Evolutionary conservation across 2,329 filamentous ascomycete species (phyloP), one percentile per base, ranked within the genome.

Genomic region (Aspergillus pseudonomiae): DNA sequence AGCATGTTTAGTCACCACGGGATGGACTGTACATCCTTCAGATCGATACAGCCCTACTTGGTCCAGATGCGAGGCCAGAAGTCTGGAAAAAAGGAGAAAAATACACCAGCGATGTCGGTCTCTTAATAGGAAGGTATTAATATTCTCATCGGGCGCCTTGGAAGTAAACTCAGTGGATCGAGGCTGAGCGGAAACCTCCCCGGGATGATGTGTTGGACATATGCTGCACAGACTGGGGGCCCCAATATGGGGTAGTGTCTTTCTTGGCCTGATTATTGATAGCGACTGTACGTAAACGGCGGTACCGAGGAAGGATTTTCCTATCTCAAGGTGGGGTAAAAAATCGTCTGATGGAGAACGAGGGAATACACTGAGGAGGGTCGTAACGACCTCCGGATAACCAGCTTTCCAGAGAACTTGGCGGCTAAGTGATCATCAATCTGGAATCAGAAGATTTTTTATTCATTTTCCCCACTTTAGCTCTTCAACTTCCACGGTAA

Each of bases 311-410:
- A 54, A 50, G 50, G 57, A 60, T 60, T 56, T 36, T 52, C 46
- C 60, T 63, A 63, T 63, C 61, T 56, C 57, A 63, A 36, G 39
- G 61, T 63, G 61, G 61, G 61, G 61, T 59, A 52, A 39, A n/a
- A 11, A 30, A n/a, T 59, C 45, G 57, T 24, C 45, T 59, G 41
- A 59, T 59, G 46, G 36, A 46, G 19, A 28, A 28, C 32, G 45
- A 52, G 24, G n/a, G n/a, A 52, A 36, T 34, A 36, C 43, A 50
- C 45, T 46, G 12, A 11, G 19, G 50, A 26, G 45, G 45, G n/a
- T 26, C 4, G 54, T 56, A 54, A 53, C 46, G 30, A 54, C 50
- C 30, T 36, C 41, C 59, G 58, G 62, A 59, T 62, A 64, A 56
- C 52, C 62, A 59, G 62, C 62, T 64, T 50, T 48, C 24, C 56